These are phyloP conservation scores for Gossypium anomalum DNA, from an alignment of 345 rosid species.

Conservation along the genomic window DNA sequence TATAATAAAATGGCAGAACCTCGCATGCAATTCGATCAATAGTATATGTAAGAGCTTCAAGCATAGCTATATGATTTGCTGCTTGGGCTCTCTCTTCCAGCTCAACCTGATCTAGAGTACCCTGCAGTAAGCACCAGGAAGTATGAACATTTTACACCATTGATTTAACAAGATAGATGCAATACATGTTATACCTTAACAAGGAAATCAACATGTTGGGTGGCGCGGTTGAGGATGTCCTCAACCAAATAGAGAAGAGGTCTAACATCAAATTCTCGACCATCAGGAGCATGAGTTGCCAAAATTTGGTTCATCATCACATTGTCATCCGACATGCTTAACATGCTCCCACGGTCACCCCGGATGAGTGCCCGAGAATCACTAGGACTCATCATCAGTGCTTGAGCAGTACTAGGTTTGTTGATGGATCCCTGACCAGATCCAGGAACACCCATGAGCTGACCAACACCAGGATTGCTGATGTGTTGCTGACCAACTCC, in stretches of 20 bases:
- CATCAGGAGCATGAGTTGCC: slow-evolving; percentile 63
- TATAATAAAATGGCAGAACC: slow-evolving; percentile 24
- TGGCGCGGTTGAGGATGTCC: slow-evolving; percentile 70
- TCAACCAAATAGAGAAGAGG: slow-evolving; percentile 58
- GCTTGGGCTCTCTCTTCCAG: slow-evolving; percentile 42
- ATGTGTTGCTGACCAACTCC: not conserved
- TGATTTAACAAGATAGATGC: not conserved
- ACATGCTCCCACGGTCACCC: slow-evolving; percentile 36
- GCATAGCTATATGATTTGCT: slow-evolving; percentile 30
- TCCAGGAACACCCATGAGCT: not conserved
- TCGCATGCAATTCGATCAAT: slow-evolving; percentile 55
- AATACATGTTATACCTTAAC: slow-evolving; percentile 18
- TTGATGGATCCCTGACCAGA: slow-evolving; percentile 15
- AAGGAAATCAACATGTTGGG: slow-evolving; percentile 28
- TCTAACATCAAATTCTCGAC: slow-evolving; percentile 56
- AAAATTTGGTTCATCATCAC: slow-evolving; percentile 54
- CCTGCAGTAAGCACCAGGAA: slow-evolving; percentile 19
- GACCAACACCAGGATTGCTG: not conserved
- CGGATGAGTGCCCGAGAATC: slow-evolving; percentile 24
- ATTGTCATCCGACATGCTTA: slow-evolving; percentile 53
- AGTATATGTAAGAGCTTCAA: slow-evolving; percentile 39
- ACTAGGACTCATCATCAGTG: not conserved
- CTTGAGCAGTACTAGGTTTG: not conserved
- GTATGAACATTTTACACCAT: not conserved
- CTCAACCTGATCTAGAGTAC: slow-evolving; percentile 12